Percentiles rank a stretch among this genome's conserved stretches.
These are phyloP conservation scores for Ploettnerulaceae sp. DNA, from an alignment of 2,329 filamentous ascomycete genomes.

Conservation along the genomic window DNA sequence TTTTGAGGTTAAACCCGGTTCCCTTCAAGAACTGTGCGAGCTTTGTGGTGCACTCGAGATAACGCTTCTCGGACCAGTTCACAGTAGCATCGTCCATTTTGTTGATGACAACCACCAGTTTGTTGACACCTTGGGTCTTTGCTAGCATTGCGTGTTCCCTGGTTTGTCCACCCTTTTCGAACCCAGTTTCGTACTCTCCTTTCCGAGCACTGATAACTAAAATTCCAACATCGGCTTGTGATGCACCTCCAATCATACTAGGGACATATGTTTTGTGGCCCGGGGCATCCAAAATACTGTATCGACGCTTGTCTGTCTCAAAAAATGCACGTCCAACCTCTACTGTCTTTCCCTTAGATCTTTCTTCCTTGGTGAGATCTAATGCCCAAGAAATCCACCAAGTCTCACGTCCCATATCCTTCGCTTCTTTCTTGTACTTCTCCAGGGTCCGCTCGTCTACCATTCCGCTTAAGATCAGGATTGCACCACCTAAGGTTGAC, in stretches of 20 bases:
- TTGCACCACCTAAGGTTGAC: conserved; percentile 89
- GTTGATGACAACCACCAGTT: conserved; percentile 91
- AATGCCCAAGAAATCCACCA: conserved; percentile 99
- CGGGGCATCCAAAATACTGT: conserved; percentile 94
- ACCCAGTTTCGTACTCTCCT: conserved; percentile 98
- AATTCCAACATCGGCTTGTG: conserved; percentile 89
- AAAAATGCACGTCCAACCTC: conserved; percentile 95
- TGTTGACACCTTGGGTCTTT: conserved; percentile 97
- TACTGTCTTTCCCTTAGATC: conserved; percentile 94
- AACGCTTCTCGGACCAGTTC: conserved; percentile 89
- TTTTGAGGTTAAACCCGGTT: conserved; percentile 91
- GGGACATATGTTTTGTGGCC: conserved; percentile 98
- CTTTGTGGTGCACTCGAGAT: conserved; percentile 89
- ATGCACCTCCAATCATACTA: conserved; percentile 95
- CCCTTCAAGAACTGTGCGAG: conserved; percentile 83
- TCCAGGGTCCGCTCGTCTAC: conserved; percentile 98
- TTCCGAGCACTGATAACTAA: conserved; percentile 95
- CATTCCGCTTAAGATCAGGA: conserved; percentile 93
- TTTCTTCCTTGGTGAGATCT: conserved; percentile 94
- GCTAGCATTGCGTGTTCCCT: conserved; percentile 96
- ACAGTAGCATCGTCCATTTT: conserved; percentile 99
- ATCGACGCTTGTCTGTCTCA: conserved; percentile 92
- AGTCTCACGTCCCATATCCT: conserved; percentile 91
- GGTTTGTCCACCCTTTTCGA: conserved; percentile 94
- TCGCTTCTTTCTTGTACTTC: conserved; percentile 95